Conservation (phyloP, 78 protist genomes). For the Dictyostelium firmibasis region DNA sequence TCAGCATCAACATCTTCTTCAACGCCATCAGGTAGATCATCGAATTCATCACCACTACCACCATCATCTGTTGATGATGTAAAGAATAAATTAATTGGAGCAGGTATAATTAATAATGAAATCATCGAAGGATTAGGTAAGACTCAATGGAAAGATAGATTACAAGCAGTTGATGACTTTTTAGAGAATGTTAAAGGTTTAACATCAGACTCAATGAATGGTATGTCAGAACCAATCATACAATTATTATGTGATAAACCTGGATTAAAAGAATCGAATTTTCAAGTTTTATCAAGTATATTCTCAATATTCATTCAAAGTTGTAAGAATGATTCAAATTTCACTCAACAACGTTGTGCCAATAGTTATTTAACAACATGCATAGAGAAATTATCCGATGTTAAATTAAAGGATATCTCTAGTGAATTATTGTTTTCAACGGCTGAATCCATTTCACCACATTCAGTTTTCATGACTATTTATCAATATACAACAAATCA, state of each 20-base stretch:
- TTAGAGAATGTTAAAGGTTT: not conserved
- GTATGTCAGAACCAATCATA: conserved; percentile 17
- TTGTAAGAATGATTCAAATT: not conserved
- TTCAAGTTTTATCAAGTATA: conserved; percentile 33
- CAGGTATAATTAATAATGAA: not conserved
- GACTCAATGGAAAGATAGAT: conserved; percentile 39
- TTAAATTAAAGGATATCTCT: conserved; percentile 29
- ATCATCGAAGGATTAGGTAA: not conserved
- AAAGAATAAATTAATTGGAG: not conserved
- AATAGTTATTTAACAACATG: not conserved
- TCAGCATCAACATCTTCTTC: not conserved
- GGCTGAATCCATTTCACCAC: conserved; percentile 33
- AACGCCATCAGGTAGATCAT: not conserved
- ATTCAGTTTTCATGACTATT: not conserved
- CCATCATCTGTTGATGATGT: not conserved
- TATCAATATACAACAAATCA: conserved; percentile 4
- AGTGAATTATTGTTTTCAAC: not conserved
- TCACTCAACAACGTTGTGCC: not conserved
- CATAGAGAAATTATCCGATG: conserved; percentile 43
- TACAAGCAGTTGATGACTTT: not conserved
- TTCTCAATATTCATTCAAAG: not conserved
- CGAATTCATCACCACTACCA: not conserved
- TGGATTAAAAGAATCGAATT: conserved; percentile 64
- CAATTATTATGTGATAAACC: conserved; percentile 41
- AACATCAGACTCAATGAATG: not conserved